phyloP scores from a whole-genome alignment of 352 stramenopile species.

The Phytophthora tentaculata region DNA sequence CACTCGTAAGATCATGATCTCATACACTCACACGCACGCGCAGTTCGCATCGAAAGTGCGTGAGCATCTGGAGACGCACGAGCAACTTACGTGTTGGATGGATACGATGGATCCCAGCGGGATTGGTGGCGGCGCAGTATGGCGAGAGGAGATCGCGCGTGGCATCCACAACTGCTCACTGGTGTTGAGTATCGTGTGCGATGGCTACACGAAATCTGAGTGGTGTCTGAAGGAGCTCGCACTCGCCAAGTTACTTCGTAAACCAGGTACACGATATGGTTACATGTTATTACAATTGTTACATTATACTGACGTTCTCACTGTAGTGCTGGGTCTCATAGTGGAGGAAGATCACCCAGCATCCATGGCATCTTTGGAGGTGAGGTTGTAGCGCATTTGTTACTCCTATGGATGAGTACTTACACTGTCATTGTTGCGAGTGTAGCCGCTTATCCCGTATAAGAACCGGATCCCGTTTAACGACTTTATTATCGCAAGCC shows the following conservation, averaged over 20 bases:
- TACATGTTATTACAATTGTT: constrained; percentile 25
- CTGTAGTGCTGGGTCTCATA: constrained; percentile 55
- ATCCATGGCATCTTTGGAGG: constrained; percentile 42
- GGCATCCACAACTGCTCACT: constrained; percentile 79
- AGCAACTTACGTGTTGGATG: constrained; percentile 80
- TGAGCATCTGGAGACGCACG: constrained; percentile 64
- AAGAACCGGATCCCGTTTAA: constrained; percentile 62
- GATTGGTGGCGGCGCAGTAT: constrained; percentile 77
- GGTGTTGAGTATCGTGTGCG: constrained; percentile 74
- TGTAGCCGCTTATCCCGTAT: constrained; percentile 50
- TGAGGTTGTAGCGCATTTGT: constrained; percentile 21
- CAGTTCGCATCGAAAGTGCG: constrained; percentile 68
- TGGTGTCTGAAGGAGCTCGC: constrained; percentile 87
- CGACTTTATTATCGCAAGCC: constrained; percentile 50
- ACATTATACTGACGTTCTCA: constrained; percentile 10
- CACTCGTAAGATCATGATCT: constrained; percentile 84
- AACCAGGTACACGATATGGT: constrained; percentile 69
- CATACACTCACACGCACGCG: constrained; percentile 76
- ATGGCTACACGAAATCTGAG: constrained; percentile 75
- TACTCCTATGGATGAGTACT: not conserved
- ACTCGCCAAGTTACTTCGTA: constrained; percentile 73
- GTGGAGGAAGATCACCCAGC: constrained; percentile 52
- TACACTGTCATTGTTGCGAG: not conserved
- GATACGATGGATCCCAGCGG: constrained; percentile 84
- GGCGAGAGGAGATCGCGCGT: constrained; percentile 82